Percentiles rank a stretch among this genome's conserved stretches.
phyloP scores from a whole-genome alignment of 495 filamentous ascomycete species.

The Daldinia childiae region DNA sequence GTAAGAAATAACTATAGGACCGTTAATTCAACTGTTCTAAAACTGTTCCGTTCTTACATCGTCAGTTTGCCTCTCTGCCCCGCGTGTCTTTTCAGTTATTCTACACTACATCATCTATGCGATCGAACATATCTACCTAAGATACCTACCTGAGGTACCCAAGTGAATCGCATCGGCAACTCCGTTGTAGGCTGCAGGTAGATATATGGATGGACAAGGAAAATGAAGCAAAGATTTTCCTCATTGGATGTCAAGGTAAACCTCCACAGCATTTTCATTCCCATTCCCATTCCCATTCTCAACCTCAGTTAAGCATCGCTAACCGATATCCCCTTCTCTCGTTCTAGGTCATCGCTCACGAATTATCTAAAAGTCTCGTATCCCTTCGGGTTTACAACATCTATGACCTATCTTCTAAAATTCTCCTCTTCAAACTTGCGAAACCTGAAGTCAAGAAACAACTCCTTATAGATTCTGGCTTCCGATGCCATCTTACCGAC shows the following conservation, averaged over 20 bases:
- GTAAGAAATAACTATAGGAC: neutral
- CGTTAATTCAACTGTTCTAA: neutral
- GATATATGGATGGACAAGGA: slow-evolving; percentile 32
- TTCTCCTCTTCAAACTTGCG: slow-evolving; percentile 92
- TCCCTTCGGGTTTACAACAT: slow-evolving; percentile 87
- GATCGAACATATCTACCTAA: neutral
- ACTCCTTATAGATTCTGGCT: slow-evolving; percentile 91
- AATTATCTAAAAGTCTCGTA: slow-evolving; percentile 79
- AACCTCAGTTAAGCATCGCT: slow-evolving; percentile 8
- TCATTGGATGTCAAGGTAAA: slow-evolving; percentile 87
- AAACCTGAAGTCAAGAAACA: slow-evolving; percentile 88
- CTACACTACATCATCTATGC: neutral
- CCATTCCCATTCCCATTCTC: neutral
- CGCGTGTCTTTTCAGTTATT: neutral
- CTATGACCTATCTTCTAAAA: slow-evolving; percentile 93
- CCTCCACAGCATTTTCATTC: neutral
- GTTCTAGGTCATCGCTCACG: slow-evolving; percentile 85
- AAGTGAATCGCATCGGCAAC: neutral
- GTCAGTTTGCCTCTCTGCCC: neutral
- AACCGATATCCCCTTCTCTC: slow-evolving; percentile 5
- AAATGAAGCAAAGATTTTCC: slow-evolving; percentile 98
- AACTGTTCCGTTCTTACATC: neutral
- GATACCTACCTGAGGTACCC: too few relatives aligned
- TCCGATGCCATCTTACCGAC: slow-evolving; percentile 91
- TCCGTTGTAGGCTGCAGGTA: neutral